A percentile compares a stretch with the other conserved stretches of the same genome.
Conservation (phyloP, 257 asterid genomes). For the Solanum clarkiae region DNA sequence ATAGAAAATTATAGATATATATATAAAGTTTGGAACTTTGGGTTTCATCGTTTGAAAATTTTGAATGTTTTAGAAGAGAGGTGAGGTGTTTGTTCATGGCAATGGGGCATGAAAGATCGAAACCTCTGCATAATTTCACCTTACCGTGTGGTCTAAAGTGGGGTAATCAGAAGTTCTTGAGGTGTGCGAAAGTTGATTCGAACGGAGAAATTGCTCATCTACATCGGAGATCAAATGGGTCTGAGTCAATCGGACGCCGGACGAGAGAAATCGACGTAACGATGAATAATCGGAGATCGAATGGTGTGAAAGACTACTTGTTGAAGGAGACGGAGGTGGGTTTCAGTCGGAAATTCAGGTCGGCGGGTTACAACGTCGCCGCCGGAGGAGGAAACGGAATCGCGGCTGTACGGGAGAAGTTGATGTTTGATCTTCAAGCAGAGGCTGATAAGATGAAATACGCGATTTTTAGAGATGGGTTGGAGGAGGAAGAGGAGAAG, state of each 20-base stretch:
- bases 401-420: constrained; percentile 39
- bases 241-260: not conserved
- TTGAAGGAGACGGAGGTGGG: not conserved
- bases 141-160: constrained; percentile 39
- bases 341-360: not conserved
- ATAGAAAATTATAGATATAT: not conserved
- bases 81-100: constrained; percentile 12
- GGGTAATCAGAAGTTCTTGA: constrained; percentile 39
- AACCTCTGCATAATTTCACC: constrained; percentile 47
- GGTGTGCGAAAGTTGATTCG: constrained; percentile 48
- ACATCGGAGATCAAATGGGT: constrained; percentile 1
- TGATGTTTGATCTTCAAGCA: constrained; percentile 56
- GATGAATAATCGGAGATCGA: not conserved
- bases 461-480: constrained; percentile 36
- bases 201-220: constrained; percentile 19
- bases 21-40: not conserved
- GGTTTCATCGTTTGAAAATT: not conserved
- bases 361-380: not conserved
- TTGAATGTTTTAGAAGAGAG: not conserved
- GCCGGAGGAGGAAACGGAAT: constrained; percentile 18
- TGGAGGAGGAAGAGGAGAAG: not conserved
- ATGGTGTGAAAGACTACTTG: not conserved
- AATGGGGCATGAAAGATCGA: constrained; percentile 39
- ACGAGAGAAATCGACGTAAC: not conserved
- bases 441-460: constrained; percentile 52